A percentile compares a stretch with the other conserved stretches of the same genome.
phyloP scores from a whole-genome alignment of 2,329 filamentous ascomycete genomes.

The Fusarium tupiense region DNA sequence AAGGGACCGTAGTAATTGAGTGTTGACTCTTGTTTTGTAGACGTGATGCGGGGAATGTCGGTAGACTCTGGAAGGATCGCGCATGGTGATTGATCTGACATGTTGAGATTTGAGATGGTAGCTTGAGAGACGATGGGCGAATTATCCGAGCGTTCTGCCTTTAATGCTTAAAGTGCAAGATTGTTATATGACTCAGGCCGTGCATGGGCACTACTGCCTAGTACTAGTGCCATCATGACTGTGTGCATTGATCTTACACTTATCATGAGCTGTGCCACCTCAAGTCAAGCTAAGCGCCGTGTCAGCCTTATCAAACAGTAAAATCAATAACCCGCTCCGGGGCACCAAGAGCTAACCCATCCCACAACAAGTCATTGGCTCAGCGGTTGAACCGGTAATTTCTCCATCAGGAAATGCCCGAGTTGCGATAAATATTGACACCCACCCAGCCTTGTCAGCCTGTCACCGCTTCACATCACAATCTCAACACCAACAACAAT shows the following conservation, averaged over 20 bases:
- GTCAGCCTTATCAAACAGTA: not conserved
- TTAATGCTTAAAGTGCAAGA: fast-evolving
- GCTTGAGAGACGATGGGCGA: fast-evolving
- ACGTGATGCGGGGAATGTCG: not conserved
- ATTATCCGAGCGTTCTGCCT: too few species aligned
- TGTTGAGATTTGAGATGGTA: not conserved
- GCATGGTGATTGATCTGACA: not conserved
- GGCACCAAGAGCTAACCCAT: not conserved
- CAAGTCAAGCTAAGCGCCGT: not conserved
- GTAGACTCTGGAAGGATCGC: not conserved
- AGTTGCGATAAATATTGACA: constrained; percentile 4
- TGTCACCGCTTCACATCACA: not conserved
- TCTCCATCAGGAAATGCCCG: constrained; percentile 4
- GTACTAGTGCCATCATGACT: not conserved
- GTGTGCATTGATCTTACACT: not conserved
- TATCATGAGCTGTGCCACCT: not conserved
- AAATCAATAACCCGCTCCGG: not conserved
- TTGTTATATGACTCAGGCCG: not conserved
- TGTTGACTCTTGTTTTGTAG: not conserved
- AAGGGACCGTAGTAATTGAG: not conserved
- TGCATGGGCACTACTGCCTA: not conserved
- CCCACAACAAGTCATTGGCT: not conserved
- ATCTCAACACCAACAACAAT: not conserved
- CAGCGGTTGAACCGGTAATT: not conserved
- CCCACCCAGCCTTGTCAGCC: not conserved